Base-by-base conservation (phyloP, 345 rosid genomes). In the Durio zibethinus region DNA sequence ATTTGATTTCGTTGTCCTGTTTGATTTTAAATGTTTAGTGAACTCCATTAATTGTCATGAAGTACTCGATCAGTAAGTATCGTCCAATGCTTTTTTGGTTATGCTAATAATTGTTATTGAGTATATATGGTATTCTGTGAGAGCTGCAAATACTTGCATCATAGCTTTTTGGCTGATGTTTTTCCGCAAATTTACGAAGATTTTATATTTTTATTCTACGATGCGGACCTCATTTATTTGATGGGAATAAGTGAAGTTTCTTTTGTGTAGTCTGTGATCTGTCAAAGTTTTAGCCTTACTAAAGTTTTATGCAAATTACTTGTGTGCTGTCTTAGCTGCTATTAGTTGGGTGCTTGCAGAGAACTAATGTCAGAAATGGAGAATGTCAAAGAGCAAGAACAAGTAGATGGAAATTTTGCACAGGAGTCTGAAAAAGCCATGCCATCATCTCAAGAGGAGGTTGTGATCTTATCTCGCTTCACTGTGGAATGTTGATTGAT, bases 401-500 rank as follows among this genome's bases (percentile, higher is more conserved):
- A 66, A 40, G 29, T 11, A 40, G 52, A 40, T 11, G 72, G 5
- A 68, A 66, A 66, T 66, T 33, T 69, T 4, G 14, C 56, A 69
- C 56, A 69, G 56, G 56, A 7, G 73, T 45, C 56, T 4, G 54
- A 25, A 68, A 68, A 45, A 43, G 45, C 89, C 42, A 80, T 80
- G 89, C 91, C 93, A 21, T 90, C 93, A 76, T 75, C 92, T 38
- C 83, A 88, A 48, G 86, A 89, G 74, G 92, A 92, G 97, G 97
- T 94, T 80, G 71, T 72, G 47, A 50, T 71, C 61, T 52, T 50
- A 20, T 72, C 23, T 35, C 76, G 75, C 64, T 18, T 42, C 7
- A 60, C 11, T 62, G 8, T 66, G 71, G 18, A 52, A 23, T 40
- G 35, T 48, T 57, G 64, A 72, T 76, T 53, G 59, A 31, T 76